phyloP scores from a whole-genome alignment of 2,329 filamentous ascomycete genomes.

The Gnomoniopsis smithogilvyi region DNA sequence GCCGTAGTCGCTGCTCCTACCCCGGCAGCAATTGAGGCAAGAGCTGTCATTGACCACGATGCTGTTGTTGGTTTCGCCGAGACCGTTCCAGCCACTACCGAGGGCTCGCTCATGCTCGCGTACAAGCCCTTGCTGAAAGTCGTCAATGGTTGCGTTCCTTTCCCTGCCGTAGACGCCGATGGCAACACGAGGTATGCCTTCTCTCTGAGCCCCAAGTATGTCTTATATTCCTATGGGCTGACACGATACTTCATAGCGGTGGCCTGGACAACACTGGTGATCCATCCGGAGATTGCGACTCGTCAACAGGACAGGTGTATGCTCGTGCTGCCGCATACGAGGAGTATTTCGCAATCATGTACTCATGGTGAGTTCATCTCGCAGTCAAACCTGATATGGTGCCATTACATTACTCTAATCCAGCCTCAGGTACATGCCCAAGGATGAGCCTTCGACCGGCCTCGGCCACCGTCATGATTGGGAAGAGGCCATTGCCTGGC shows the following conservation, averaged over 20 bases:
- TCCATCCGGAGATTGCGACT: constrained; percentile 28
- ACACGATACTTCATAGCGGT: constrained; percentile 22
- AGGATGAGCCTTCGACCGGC: constrained; percentile 36
- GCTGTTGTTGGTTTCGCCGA: constrained; percentile 49
- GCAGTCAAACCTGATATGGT: background rate
- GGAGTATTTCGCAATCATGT: constrained; percentile 35
- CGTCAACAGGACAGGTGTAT: constrained; percentile 35
- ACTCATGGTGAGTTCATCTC: constrained; percentile 25
- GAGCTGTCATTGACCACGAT: constrained; percentile 27
- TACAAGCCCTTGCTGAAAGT: constrained; percentile 56
- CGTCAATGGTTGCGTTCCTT: constrained; percentile 59
- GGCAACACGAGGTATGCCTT: constrained; percentile 53
- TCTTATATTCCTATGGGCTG: background rate
- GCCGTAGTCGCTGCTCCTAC: background rate
- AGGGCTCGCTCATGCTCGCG: constrained; percentile 47
- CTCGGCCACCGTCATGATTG: constrained; percentile 38
- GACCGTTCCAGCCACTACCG: constrained; percentile 43
- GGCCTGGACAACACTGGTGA: constrained; percentile 31
- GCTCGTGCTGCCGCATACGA: constrained; percentile 28
- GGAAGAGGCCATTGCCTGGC: constrained; percentile 32
- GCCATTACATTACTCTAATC: background rate
- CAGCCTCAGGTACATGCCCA: constrained; percentile 39
- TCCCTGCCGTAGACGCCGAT: constrained; percentile 55
- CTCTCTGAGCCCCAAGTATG: background rate
- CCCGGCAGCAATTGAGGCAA: constrained; percentile 9